Conservation (phyloP, 257 asterid genomes). For the Solanum verrucosum region DNA sequence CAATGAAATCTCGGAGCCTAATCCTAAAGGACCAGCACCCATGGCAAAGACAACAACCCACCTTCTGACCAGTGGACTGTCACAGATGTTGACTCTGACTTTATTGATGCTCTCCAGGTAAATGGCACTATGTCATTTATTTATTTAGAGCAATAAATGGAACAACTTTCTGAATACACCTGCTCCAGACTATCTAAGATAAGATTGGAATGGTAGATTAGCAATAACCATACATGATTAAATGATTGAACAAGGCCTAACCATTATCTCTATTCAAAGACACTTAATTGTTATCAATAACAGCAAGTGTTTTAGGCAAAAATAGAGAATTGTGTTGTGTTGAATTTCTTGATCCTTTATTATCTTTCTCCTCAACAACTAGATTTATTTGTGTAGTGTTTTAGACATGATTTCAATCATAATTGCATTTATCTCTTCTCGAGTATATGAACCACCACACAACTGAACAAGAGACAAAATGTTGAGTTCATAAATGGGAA, state of each 20-base stretch:
- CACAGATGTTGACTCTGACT: conserved; percentile 64
- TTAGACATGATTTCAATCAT: background rate
- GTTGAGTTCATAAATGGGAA: background rate
- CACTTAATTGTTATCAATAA: background rate
- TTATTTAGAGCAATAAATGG: background rate
- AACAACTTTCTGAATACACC: background rate
- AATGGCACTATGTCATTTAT: background rate
- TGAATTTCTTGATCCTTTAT: background rate
- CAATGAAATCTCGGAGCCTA: conserved; percentile 20
- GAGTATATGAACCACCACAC: background rate
- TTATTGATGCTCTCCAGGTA: conserved; percentile 75
- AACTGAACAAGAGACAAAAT: background rate
- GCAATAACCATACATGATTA: background rate
- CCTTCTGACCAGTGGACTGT: conserved; percentile 45
- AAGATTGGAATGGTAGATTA: background rate
- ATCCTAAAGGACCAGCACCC: background rate
- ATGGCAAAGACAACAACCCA: background rate
- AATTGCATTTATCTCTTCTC: background rate
- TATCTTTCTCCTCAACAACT: background rate
- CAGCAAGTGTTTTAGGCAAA: background rate
- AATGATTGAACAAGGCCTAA: background rate
- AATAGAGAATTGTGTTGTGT: background rate
- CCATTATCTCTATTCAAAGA: background rate
- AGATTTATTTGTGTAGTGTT: background rate
- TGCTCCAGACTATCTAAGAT: background rate